Evolutionary conservation across 2,329 filamentous ascomycete genomes (phyloP).

Genomic region (Dactylellina drechsleri): DNA sequence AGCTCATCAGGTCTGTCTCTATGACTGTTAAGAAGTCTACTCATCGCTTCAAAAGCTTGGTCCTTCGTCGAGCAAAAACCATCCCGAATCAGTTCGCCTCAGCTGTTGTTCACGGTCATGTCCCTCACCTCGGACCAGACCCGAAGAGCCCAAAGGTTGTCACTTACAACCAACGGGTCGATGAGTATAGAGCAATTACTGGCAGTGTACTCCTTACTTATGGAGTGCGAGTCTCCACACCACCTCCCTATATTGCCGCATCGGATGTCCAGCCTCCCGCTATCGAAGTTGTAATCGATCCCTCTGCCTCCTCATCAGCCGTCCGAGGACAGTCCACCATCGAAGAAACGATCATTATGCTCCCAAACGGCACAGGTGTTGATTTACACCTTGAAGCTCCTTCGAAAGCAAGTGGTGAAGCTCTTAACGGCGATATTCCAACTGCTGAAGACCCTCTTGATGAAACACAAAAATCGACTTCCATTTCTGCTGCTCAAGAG

Average conservation of each 20-base stretch:
- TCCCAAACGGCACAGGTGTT: conserved; percentile 6
- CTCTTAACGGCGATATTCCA: conserved; percentile 2
- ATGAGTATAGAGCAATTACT: conserved; percentile 27
- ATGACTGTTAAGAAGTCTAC: conserved; percentile 8
- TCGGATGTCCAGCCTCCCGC: neutral
- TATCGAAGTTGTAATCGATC: neutral
- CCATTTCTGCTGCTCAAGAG: neutral
- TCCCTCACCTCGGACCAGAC: neutral
- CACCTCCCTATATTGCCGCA: conserved; percentile 9
- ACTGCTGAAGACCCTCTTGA: neutral
- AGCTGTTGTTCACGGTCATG: conserved; percentile 26
- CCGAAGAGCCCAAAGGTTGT: conserved; percentile 10
- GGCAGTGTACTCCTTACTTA: conserved; percentile 11
- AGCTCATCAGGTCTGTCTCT: conserved; percentile 32
- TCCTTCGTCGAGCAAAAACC: conserved; percentile 29
- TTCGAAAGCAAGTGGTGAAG: neutral
- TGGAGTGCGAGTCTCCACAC: conserved; percentile 38
- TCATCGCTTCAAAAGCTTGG: conserved; percentile 28
- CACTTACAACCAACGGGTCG: conserved; percentile 25
- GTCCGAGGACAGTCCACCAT: neutral
- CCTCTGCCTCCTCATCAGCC: neutral
- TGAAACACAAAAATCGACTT: neutral
- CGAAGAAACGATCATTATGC: neutral
- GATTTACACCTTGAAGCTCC: conserved; percentile 7
- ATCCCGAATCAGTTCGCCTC: conserved; percentile 40